Conservation (phyloP, 768 basidiomycete genomes). For the Obba rivulosa region DNA sequence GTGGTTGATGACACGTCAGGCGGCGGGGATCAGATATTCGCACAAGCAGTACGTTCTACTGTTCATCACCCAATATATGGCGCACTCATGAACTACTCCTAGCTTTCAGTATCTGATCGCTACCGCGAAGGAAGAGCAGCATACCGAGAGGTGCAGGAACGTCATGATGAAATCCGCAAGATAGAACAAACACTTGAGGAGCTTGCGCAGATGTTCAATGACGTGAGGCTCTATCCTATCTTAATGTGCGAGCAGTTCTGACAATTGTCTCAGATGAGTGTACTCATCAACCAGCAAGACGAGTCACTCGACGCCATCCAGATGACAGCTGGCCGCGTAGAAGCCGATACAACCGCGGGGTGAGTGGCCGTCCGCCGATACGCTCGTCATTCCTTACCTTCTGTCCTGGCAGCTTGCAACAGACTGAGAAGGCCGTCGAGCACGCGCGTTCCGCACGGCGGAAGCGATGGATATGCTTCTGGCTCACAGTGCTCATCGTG, state of each 20-base stretch:
- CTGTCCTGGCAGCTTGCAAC: conserved; percentile 38
- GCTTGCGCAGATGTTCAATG: conserved; percentile 81
- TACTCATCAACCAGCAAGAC: conserved; percentile 76
- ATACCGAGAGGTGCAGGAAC: conserved; percentile 83
- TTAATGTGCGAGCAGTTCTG: background rate
- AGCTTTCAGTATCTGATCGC: conserved; percentile 75
- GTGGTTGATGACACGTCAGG: conserved; percentile 83
- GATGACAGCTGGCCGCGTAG: conserved; percentile 53
- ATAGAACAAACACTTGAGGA: conserved; percentile 88
- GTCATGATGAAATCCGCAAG: conserved; percentile 78
- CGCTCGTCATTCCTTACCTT: background rate
- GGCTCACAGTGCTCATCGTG: conserved; percentile 31
- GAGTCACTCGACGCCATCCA: conserved; percentile 65
- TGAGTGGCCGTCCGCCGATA: conserved; percentile 29
- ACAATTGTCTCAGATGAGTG: conserved; percentile 56
- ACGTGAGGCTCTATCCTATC: conserved; percentile 36
- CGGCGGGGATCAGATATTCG: conserved; percentile 73
- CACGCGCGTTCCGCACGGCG: conserved; percentile 67
- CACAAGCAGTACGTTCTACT: conserved; percentile 61
- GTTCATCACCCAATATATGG: background rate
- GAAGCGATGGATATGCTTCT: conserved; percentile 85
- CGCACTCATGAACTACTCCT: background rate
- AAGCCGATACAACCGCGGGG: conserved; percentile 68
- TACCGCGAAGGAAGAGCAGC: conserved; percentile 80
- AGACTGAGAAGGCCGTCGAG: conserved; percentile 63